Percentiles rank a stretch among this genome's conserved stretches.
Evolutionary conservation across 2,329 filamentous ascomycete genomes (phyloP).

Genomic region (Beauveria pseudobassiana): DNA sequence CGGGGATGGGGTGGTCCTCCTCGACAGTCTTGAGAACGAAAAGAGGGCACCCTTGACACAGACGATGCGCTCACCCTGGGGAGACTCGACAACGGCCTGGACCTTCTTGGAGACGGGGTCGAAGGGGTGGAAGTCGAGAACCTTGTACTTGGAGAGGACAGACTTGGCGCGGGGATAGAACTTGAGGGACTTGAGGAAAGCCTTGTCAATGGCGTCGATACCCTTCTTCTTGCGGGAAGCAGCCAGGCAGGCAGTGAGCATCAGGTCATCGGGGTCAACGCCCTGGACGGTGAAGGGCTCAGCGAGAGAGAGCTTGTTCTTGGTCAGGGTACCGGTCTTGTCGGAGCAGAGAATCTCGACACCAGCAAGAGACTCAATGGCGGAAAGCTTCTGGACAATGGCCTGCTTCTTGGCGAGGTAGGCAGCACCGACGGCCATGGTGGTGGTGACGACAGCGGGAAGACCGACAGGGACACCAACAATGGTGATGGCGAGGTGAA

Average conservation of each 20-base stretch:
- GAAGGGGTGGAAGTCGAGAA: slow-evolving; percentile 79
- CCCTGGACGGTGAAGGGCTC: slow-evolving; percentile 79
- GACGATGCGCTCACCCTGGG: slow-evolving; percentile 73
- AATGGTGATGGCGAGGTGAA: slow-evolving; percentile 88
- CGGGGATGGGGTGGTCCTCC: slow-evolving; percentile 72
- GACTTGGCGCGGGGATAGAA: slow-evolving; percentile 77
- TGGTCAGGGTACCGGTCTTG: slow-evolving; percentile 89
- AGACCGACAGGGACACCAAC: slow-evolving; percentile 91
- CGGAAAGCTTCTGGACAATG: slow-evolving; percentile 86
- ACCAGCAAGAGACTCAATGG: slow-evolving; percentile 86
- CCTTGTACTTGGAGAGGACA: slow-evolving; percentile 75
- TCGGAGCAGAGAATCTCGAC: slow-evolving; percentile 92
- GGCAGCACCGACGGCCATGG: slow-evolving; percentile 88
- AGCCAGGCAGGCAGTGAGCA: slow-evolving; percentile 85
- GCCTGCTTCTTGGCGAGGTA: slow-evolving; percentile 90
- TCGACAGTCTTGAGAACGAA: slow-evolving; percentile 83
- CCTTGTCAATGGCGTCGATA: slow-evolving; percentile 92
- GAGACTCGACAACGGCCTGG: slow-evolving; percentile 73
- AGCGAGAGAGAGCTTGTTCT: slow-evolving; percentile 84
- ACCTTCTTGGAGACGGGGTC: slow-evolving; percentile 94
- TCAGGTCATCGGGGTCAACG: slow-evolving; percentile 79
- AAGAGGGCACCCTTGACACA: slow-evolving; percentile 86
- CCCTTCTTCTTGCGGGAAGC: slow-evolving; percentile 93
- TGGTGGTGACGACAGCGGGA: slow-evolving; percentile 86
- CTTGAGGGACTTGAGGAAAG: slow-evolving; percentile 79